These are phyloP conservation scores for Filobasidium uniguttulatum DNA, from an alignment of 1,284 basidiomycete species.

Conservation along the genomic window DNA sequence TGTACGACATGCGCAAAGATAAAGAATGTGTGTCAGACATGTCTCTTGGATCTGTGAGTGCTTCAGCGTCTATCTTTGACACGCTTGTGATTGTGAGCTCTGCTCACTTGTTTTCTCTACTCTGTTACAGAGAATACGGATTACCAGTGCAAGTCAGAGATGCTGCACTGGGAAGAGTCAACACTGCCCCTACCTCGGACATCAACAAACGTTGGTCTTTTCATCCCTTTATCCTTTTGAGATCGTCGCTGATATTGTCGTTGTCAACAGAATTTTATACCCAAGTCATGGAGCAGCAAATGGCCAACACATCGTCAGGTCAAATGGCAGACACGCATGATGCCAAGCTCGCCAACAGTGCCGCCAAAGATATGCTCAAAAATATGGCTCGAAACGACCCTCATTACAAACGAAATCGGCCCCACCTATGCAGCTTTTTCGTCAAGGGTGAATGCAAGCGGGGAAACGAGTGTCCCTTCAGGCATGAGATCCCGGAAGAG, in stretches of 20 bases:
- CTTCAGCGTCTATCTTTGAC: neutral
- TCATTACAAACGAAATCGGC: conserved; percentile 89
- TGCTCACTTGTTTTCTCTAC: no score
- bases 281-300: conserved; percentile 68
- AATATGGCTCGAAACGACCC: conserved; percentile 84
- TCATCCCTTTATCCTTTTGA: neutral
- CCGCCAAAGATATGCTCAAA: conserved; percentile 91
- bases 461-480: conserved; percentile 82
- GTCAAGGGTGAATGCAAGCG: conserved; percentile 88
- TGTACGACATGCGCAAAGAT: conserved; percentile 98
- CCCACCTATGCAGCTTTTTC: conserved; percentile 90
- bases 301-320: conserved; percentile 33
- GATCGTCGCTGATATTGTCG: neutral
- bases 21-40: conserved; percentile 98
- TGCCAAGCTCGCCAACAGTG: conserved; percentile 53
- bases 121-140: conserved; percentile 60
- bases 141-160: conserved; percentile 95
- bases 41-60: conserved; percentile 64
- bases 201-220: conserved; percentile 55
- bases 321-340: conserved; percentile 34
- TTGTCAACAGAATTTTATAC: conserved; percentile 70
- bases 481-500: conserved; percentile 77
- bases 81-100: conserved; percentile 11
- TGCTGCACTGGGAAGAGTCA: conserved; percentile 75
- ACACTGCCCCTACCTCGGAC: conserved; percentile 82